Evolutionary conservation across 139 green algal species (phyloP), one percentile per base, ranked within the genome.

Genomic region (Axilococcus clingmanii): DNA sequence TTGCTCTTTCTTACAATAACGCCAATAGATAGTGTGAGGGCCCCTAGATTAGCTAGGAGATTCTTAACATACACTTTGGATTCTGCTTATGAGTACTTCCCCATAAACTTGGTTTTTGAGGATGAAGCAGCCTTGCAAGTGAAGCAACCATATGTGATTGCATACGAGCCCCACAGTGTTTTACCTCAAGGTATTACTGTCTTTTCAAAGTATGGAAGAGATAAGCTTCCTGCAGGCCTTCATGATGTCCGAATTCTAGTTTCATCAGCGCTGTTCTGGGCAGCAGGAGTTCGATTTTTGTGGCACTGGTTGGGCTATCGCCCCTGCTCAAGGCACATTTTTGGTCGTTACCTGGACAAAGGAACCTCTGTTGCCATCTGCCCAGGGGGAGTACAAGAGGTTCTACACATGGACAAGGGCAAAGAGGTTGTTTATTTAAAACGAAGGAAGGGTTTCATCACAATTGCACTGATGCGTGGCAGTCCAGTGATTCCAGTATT

Each of bases 401-500:
- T 74, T 57, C 40, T 87, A 17, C 60, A 70, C 46, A 81, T 94
- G 85, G 40, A 80, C 47, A 62, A 52, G 5, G 69, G 56, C 4
- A 35, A 33, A 9, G 86, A 95, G 65, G 68, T 69, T 17, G 57
- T 81, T 5, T 93, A 76, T 42, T 53, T 94, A 6, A 48, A 48
- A 4, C 46, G 69, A 23, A 53, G 86, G 32, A 62, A 53, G 16
- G 85, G 85, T 30, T 94, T 94, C 53, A 63, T 95, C 5, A 58
- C 65, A 17, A 35, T 92, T 24, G 83, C 81, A 11, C 61, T 94
- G 40, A 65, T 82, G 48, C 43, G 53, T 11, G 80, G 78, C 0
- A 67, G 66, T 23, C 58, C 72, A 3, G 36, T 96, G 4, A 60
- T 96, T 35, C 88, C 88, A 6, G 77, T 78, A 16, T 96, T 87